Evolutionary conservation across 306 rosid species (phyloP), one percentile per base, ranked within the genome.

Genomic region (Mucuna pruriens): DNA sequence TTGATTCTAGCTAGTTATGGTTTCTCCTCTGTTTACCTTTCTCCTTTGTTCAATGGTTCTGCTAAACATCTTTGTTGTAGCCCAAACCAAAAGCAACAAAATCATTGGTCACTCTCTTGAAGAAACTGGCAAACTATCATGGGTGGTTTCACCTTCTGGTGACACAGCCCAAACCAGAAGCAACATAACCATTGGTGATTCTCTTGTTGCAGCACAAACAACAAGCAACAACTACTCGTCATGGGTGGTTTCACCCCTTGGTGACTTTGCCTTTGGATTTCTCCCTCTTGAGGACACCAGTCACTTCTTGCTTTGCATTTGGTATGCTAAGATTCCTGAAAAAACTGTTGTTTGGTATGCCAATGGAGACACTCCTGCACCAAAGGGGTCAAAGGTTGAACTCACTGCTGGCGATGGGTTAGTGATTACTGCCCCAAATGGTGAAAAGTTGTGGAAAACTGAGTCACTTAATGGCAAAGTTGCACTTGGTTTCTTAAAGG

Each of bases 231-330:
- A 63, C 6, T 7, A 0, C 4, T 62, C 42, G 33, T 7, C 87
- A 36, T 91, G 88, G 93, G 48, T 88, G 7, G 77, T 77, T 81
- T 92, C 94, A 6, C 86, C 87, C 54, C 83, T 88, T 3, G 85
- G 82, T 11, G 86, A 92, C 48, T 92, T 92, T 61, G 89, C 92
- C 22, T 89, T 90, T 52, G 88, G 95, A 7, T 89, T 91, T 82
- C 54, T 39, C 9, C 83, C 60, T 39, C 79, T 74, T 19, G 2
- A 49, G 0, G 39, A 26, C 0, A 69, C 45, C 8, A 66, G 54
- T 29, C 11, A n/a, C 17, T 88, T 83, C 86, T 65, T 89, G 49
- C 88, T 88, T 44, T 82, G 85, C 44, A 75, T 87, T 23, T 92
- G 93, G 91, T 92, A 65, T 77, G 70, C 82, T 6, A 86, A 72